Conservation (phyloP, 2,329 filamentous ascomycete genomes). For the Aspergillus sp. region DNA sequence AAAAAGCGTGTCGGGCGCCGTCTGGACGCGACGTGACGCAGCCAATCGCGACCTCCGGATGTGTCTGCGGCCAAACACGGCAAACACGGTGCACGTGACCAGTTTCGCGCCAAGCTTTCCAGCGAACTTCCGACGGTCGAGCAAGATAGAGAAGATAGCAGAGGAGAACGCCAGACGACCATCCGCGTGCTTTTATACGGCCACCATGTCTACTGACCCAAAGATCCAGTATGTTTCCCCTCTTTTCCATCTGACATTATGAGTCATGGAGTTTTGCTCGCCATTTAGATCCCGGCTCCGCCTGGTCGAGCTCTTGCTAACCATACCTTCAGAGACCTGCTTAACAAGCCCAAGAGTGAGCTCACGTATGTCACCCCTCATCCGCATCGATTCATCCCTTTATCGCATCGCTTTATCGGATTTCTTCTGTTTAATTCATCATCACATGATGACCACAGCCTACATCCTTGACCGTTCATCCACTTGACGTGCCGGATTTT, state of each 20-base stretch:
- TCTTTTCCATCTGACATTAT: conserved; percentile 7
- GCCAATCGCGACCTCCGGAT: conserved; percentile 25
- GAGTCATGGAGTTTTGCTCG: conserved; percentile 9
- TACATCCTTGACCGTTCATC: not conserved
- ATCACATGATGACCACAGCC: not conserved
- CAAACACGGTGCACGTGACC: conserved; percentile 25
- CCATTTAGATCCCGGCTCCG: conserved; percentile 12
- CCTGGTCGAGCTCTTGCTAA: conserved; percentile 5
- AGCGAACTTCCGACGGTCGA: not conserved
- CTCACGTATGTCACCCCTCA: conserved; percentile 66
- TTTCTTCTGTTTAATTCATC: conserved; percentile 15
- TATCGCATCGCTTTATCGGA: conserved; percentile 12
- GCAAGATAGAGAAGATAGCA: not conserved
- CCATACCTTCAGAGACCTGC: conserved; percentile 64
- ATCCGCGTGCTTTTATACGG: conserved; percentile 22
- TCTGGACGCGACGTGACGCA: conserved; percentile 34
- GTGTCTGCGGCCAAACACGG: conserved; percentile 18
- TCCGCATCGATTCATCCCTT: conserved; percentile 4
- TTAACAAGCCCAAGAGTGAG: conserved; percentile 82
- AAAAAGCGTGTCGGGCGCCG: conserved; percentile 20
- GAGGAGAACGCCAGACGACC: not conserved
- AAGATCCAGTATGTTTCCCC: conserved; percentile 63
- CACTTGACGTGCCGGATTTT: too few species aligned
- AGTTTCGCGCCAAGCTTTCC: conserved; percentile 1
- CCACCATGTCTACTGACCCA: conserved; percentile 56